Evolutionary conservation across 2,329 filamentous ascomycete species (phyloP), one percentile per base, ranked within the genome.

Genomic region (Lasiodiplodia sp.): DNA sequence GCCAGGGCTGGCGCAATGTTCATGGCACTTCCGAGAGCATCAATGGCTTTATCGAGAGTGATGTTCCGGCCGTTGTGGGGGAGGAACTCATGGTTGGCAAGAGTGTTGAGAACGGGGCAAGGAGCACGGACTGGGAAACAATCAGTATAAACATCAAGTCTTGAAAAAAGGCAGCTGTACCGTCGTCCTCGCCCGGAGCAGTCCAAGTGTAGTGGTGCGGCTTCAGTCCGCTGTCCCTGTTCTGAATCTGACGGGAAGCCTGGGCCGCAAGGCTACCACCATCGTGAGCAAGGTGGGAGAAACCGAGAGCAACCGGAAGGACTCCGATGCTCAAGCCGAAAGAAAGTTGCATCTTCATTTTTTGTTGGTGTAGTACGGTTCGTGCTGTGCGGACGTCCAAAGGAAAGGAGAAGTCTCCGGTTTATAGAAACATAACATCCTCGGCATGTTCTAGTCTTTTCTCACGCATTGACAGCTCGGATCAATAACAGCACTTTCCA

Each of bases 41-140:
- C 66, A 53, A 77, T 73, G 14, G 79, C 66, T 12, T 71, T 63
- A 2, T 73, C 73, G 14, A 76, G 67, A 0, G 76, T 77, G 38
- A 79, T 69, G 44, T 75, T 74, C 65, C 73, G 75, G 55, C 79
- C 79, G 66, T 76, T 49, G 58, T 72, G 76, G 14, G 77, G 76
- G 16, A 81, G 68, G 69, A 80, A 69, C 25, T 70, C 72, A 63
- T 79, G 74, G 66, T 80, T 80, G 21, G 78, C 78, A 10, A 78
- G 71, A 10, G 75, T 69, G 65, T 79, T 79, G 28, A 79, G 71
- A 2, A 70, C 74, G 3, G 77, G 78, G 63, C 78, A 80, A 10
- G 78, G 78, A 1, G 69, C 71, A 31, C 74, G 73, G 66, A 75
- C 57, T 62, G 71, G 37, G 57, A n/a, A 18, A 34, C 16, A 18